Conservation (phyloP, 495 filamentous ascomycete species). For the Neurospora sp. region DNA sequence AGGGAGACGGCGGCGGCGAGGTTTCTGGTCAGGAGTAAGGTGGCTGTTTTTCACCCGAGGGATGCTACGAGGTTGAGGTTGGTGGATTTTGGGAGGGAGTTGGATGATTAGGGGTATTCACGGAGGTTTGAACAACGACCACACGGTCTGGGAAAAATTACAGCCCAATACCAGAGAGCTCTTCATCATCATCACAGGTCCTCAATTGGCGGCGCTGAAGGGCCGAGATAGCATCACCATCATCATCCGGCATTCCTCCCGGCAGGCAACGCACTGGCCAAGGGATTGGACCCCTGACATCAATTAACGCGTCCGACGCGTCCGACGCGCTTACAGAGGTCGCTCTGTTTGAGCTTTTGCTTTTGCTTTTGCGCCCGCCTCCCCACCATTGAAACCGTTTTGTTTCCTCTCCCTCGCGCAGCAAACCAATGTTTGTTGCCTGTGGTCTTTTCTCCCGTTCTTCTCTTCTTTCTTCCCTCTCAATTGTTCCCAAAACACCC, state of each 20-base stretch:
- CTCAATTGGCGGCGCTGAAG: neutral
- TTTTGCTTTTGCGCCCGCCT: conserved; percentile 1
- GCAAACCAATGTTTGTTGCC: neutral
- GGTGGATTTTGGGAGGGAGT: conserved; percentile 72
- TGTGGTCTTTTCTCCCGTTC: neutral
- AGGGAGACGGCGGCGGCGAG: conserved; percentile 71
- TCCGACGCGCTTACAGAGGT: neutral
- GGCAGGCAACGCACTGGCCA: neutral
- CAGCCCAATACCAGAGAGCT: too few relatives aligned
- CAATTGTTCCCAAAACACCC: neutral
- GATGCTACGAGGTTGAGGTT: conserved; percentile 68
- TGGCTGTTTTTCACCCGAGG: conserved; percentile 77
- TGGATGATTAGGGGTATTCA: conserved; percentile 48
- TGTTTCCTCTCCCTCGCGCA: neutral
- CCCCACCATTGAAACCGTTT: neutral
- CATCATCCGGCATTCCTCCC: too few relatives aligned
- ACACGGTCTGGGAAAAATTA: too few relatives aligned
- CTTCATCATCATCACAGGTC: too few relatives aligned
- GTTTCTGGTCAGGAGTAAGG: conserved; percentile 75
- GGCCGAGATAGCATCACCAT: neutral
- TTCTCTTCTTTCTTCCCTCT: neutral
- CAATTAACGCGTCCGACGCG: neutral
- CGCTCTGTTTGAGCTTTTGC: neutral
- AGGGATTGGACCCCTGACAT: neutral
- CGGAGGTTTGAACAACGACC: too few relatives aligned